Base-by-base conservation (phyloP, 441 rosid genomes). In the Mallotus repandus region DNA sequence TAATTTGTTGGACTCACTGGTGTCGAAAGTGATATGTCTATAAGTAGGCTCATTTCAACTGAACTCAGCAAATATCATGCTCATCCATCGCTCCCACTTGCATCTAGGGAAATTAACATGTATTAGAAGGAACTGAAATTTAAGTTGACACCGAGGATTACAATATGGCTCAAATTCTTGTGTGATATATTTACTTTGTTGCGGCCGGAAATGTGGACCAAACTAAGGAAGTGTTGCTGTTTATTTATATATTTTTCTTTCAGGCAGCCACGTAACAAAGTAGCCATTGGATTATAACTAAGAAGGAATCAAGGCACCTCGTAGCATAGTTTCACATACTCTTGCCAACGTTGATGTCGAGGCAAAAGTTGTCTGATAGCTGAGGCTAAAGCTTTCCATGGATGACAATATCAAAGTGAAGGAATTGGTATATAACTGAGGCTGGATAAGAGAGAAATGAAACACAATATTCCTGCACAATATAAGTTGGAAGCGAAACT, bases 341-440 rank as follows among this genome's bases (percentile, higher is more conserved):
- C 9, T 29, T 43, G 14, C 50, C 5, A 25, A 18, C 62, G 76
- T 13, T n/a, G 13, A 56, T 25, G 7, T 56, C 70, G 11, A 64
- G 56, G 46, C 45, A 63, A 21, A 38, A 54, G n/a, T 63, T 64
- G 48, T 50, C 54, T 19, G 11, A 4, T 61, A 4, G 16, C 1
- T n/a, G 1, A 45, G 49, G 16, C 5, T 35, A 3, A 3, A 32
- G 32, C 13, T 15, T 38, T 5, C 18, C 1, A 0, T 46, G 49
- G 8, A 49, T 56, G 77, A 66, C 35, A 35, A 68, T n/a, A 52
- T 35, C 73, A 60, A 74, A 38, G 63, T 61, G 15, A 50, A 60
- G 1, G 32, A 38, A 68, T 50, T 48, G 15, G 11, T 38, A 66
- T 48, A 57, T 65, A 61, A 64, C 11, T 15, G 18, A 4, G 21